Base-by-base conservation (phyloP, 2,329 filamentous ascomycete genomes). In the Colletotrichum sublineola region DNA sequence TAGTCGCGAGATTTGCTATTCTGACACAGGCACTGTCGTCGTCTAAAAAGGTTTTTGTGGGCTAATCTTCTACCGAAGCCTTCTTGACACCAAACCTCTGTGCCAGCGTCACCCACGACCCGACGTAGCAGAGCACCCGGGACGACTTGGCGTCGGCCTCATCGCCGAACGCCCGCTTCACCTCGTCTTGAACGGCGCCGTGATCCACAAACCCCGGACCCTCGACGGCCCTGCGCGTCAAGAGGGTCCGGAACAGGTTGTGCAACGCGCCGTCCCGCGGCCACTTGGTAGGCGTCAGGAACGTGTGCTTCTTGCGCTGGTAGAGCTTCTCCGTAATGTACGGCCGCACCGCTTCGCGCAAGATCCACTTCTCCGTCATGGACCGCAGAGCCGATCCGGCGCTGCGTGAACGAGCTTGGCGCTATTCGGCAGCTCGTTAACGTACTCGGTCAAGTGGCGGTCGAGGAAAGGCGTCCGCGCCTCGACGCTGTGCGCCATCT, bases 401-500 rank as follows among this genome's bases (percentile, higher is more conserved):
- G 40, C 40, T 42, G 48, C 24, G 18, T 50, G 11, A 3, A 18
- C 48, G 48, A 50, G 48, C 48, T 42, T 42, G 40, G 12, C 48
- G 48, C 48, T 4, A 5, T 5, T 5, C 33, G 33, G 33, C 33
- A 36, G 33, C 33, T 8, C 33, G 33, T 36, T 36, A 3, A 36
- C 33, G 33, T 36, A 36, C 8, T 36, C 3, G 33, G 33, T 36
- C 33, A 36, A 8, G 33, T 36, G 33, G 33, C 8, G 33, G 33
- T 36, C 33, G 33, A 36, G 33, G 8, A 36, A 36, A 5, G 33
- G 33, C 33, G 33, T 36, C 33, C 33, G 33, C 33, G 76, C 78
- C 71, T 82, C 80, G 62, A 82, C 69, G 66, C 78, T 78, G 67
- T 82, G 77, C 2, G 78, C 80, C 80, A 82, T 82, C 67, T 82